Evolutionary conservation across 768 basidiomycete genomes (phyloP).

Genomic region (Rhodosporidiobolus sp.): DNA sequence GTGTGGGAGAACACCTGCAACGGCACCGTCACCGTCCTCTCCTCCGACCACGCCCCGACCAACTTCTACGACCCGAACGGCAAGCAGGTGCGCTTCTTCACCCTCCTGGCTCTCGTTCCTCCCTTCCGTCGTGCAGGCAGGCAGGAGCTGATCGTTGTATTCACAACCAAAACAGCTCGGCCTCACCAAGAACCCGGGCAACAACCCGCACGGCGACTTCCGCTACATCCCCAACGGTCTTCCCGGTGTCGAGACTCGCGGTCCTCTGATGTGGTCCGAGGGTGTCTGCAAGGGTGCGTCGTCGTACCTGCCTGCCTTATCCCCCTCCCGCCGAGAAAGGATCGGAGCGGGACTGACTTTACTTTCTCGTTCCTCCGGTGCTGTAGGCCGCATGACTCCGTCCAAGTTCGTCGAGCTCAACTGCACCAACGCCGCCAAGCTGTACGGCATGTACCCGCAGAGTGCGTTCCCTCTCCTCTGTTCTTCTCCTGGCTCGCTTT

Average conservation of each 20-base stretch:
- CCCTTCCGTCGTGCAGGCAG: neutral
- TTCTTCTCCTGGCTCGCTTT: neutral
- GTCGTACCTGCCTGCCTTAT: fast-evolving
- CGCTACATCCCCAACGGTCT: conserved; percentile 49
- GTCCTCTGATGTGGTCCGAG: conserved; percentile 47
- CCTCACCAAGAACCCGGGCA: conserved; percentile 42
- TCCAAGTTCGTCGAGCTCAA: conserved; percentile 50
- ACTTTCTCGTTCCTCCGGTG: too few species aligned
- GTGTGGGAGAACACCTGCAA: conserved; percentile 47
- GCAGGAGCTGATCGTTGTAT: neutral
- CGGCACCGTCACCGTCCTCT: conserved; percentile 48
- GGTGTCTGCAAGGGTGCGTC: conserved; percentile 46
- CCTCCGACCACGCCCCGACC: conserved; percentile 49
- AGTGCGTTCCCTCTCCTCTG: neutral
- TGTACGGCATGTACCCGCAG: conserved; percentile 48
- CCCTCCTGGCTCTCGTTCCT: neutral
- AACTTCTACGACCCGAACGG: conserved; percentile 46
- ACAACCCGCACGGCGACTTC: conserved; percentile 47
- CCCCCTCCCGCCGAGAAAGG: neutral
- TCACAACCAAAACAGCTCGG: conserved; percentile 41
- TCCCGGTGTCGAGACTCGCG: conserved; percentile 49
- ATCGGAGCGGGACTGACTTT: neutral
- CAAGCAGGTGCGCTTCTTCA: conserved; percentile 41
- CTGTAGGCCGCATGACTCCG: conserved; percentile 43
- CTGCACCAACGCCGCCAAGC: conserved; percentile 49